Base-by-base conservation (phyloP, 225 moss, liverwort and hornwort genomes). In the Sphagnum contortum region DNA sequence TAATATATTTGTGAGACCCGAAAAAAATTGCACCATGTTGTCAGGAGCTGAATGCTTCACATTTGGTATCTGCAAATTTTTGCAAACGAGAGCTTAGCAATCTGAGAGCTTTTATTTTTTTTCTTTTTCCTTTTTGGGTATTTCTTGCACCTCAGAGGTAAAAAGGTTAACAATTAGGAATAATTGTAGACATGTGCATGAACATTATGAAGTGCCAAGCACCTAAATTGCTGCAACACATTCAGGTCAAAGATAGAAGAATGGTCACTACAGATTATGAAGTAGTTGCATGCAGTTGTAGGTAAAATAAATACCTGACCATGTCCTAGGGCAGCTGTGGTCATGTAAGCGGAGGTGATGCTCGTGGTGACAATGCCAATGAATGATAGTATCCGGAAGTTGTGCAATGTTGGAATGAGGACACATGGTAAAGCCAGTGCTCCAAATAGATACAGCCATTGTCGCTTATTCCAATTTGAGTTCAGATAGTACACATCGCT, bases 1-100 rank as follows among this genome's bases (percentile, higher is more conserved):
- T 2, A 91, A 56, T 29, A 91, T 77, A 50, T 89, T 91, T 44
- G 91, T 91, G 13, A 89, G 87, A 9, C 91, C 91, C 2, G 88
- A 68, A 3, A 88, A 71, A 57, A 89, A 89, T 7, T 89, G 75
- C 74, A 88, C 84, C 68, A 11, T 59, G 54, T 77, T 57, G 0
- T 63, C 48, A 48, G 82, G 60, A 57, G 86, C 91, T 4, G 67
- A 59, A 48, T 91, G 91, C 58, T 69, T 71, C 9, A 52, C 52
- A 9, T 52, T 52, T 52, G 52, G 52, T 5, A 52, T 52, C 52
- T 52, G 52, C 52, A 52, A 52, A 9, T 9, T 52, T 52, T 9
- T 29, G 29, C 1, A 29, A 29, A 29, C 29, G 0, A 29, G 29
- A 29, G 29, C 29, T 29, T 29, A 29, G 29, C 29, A 29, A 29